A percentile compares a stretch with the other conserved stretches of the same genome.
Evolutionary conservation across 176 grass and related monocot species (phyloP).

Genomic region (Rhipidocladum racemiflorum): DNA sequence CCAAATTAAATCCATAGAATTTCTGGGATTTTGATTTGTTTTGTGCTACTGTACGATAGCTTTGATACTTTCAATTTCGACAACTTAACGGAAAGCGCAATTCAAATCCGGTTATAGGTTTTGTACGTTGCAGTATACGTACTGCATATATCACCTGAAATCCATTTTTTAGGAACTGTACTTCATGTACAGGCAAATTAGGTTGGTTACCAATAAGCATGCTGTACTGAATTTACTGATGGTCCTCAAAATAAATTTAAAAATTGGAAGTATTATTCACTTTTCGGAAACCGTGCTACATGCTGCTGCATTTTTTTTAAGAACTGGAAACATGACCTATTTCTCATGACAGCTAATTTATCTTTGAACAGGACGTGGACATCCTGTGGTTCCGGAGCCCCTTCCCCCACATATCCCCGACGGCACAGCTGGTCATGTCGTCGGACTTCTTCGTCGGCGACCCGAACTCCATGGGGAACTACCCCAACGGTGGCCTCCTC

Average conservation of each 20-base stretch:
- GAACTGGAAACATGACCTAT: neutral
- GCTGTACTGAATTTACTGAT: no score
- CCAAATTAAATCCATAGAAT: neutral
- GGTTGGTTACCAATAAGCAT: no score
- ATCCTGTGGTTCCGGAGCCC: slow-evolving; percentile 76
- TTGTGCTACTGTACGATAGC: no score
- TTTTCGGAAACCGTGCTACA: no score
- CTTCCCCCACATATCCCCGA: slow-evolving; percentile 32
- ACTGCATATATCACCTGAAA: no score
- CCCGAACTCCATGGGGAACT: slow-evolving; percentile 28
- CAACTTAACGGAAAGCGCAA: no score
- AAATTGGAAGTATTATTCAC: neutral
- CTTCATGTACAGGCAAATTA: no score
- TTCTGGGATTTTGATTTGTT: neutral
- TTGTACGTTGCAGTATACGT: no score
- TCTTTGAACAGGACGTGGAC: slow-evolving; percentile 59
- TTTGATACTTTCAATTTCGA: no score
- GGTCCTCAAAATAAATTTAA: neutral
- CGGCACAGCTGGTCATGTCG: slow-evolving; percentile 55
- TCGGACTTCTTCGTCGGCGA: slow-evolving; percentile 61
- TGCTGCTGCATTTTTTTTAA: no score
- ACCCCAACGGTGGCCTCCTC: slow-evolving; percentile 66
- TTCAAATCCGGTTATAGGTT: no score
- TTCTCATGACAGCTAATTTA: neutral
- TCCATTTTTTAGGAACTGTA: no score